phyloP scores from a whole-genome alignment of 495 filamentous ascomycete genomes.

The Bathelium albidoporum region DNA sequence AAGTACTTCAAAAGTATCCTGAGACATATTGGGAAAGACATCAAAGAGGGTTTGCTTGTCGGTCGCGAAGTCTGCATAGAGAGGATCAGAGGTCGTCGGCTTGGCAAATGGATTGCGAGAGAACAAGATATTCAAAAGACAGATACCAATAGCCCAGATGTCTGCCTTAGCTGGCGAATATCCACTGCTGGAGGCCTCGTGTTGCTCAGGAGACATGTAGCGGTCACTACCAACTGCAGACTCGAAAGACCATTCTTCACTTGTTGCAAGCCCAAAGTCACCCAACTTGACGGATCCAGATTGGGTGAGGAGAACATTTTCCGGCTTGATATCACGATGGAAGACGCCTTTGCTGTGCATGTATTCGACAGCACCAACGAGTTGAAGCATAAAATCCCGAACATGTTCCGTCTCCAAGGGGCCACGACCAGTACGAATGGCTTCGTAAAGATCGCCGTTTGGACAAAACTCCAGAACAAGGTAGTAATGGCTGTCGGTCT shows the following conservation, averaged over 20 bases:
- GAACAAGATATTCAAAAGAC: slow-evolving; percentile 90
- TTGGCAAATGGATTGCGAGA: slow-evolving; percentile 87
- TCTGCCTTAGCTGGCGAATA: slow-evolving; percentile 93
- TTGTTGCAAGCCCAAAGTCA: slow-evolving; percentile 88
- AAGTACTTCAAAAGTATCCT: slow-evolving; percentile 91
- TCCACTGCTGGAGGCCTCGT: slow-evolving; percentile 70
- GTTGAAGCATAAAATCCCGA: slow-evolving; percentile 89
- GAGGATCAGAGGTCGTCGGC: slow-evolving; percentile 72
- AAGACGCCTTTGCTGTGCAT: slow-evolving; percentile 87
- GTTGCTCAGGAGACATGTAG: slow-evolving; percentile 98
- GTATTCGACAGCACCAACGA: slow-evolving; percentile 79
- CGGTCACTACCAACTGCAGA: slow-evolving; percentile 90
- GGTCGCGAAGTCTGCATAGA: slow-evolving; percentile 84
- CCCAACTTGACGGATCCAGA: slow-evolving; percentile 88
- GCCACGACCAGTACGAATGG: slow-evolving; percentile 77
- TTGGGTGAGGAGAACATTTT: slow-evolving; percentile 92
- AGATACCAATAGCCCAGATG: slow-evolving; percentile 93
- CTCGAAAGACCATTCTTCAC: slow-evolving; percentile 77
- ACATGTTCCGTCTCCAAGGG: slow-evolving; percentile 93
- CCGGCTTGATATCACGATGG: slow-evolving; percentile 98
- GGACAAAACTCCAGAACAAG: slow-evolving; percentile 91
- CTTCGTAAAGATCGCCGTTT: slow-evolving; percentile 96
- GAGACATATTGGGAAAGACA: slow-evolving; percentile 96
- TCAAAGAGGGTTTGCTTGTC: slow-evolving; percentile 95
- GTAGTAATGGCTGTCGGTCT: slow-evolving; percentile 81